These are phyloP conservation scores for Geranium brycei DNA, from an alignment of 345 rosid species.

Conservation along the genomic window DNA sequence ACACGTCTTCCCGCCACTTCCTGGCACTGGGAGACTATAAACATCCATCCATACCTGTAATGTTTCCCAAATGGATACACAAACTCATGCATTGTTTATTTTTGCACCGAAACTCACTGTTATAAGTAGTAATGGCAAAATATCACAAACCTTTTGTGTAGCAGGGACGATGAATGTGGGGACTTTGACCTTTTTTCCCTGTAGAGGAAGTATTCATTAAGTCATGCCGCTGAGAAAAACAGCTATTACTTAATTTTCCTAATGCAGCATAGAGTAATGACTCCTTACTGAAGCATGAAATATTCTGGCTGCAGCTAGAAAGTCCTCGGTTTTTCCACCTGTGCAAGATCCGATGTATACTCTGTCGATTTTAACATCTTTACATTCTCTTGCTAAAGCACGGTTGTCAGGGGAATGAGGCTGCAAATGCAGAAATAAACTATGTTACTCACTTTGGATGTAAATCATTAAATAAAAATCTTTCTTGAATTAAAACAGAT, in stretches of 20 bases:
- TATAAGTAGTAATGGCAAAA: background rate
- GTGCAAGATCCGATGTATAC: conserved; percentile 98
- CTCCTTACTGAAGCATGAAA: conserved; percentile 63
- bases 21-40: conserved; percentile 77
- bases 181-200: conserved; percentile 86
- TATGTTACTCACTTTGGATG: too few species aligned
- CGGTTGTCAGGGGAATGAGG: conserved; percentile 99
- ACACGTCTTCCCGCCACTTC: conserved; percentile 91
- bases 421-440: conserved; percentile 27
- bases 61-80: background rate
- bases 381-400: conserved; percentile 94
- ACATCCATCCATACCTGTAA: conserved; percentile 86
- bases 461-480: too few species aligned
- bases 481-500: too few species aligned
- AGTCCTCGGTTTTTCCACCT: conserved; percentile 91
- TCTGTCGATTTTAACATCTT: conserved; percentile 95
- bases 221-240: background rate
- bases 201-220: conserved; percentile 10
- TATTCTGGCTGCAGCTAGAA: conserved; percentile 87
- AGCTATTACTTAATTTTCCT: background rate
- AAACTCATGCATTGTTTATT: background rate
- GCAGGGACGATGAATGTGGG: conserved; percentile 98
- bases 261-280: background rate
- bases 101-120: too few species aligned
- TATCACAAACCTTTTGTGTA: conserved; percentile 60